Evolutionary conservation across 1,284 basidiomycete species (phyloP), one percentile per base, ranked within the genome.

Genomic region (Trametes polyzona): DNA sequence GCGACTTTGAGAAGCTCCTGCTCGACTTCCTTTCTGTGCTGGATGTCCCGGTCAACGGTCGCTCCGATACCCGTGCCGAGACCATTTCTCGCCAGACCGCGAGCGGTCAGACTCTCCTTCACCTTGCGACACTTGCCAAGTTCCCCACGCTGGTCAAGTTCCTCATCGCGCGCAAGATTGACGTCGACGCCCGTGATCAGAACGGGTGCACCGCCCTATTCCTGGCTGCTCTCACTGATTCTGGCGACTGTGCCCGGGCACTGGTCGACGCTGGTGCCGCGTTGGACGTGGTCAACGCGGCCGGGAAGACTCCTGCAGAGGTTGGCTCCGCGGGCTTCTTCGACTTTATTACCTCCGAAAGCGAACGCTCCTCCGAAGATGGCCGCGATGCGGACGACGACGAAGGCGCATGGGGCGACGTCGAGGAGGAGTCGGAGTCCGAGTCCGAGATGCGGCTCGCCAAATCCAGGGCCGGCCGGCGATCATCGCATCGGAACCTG

Each of bases 121-220:
- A 99, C 72, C 78, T 98, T 32, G 90, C 96, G 0, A 81, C 88
- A 1, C 88, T 93, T 67, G 83, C 95, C 63, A 89, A 90, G 40
- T 94, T 94, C 74, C 77, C 85, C 24, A 77, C 83, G 1, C 81
- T 99, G 14, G 83, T 88, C 10, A 73, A 78, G 35, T 92, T 92
- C 69, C 79, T 99, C 47, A 76, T 97, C 48, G 73, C 78, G 1
- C 88, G 85, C 48, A 87, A 83, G 14, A 87, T 89, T 29, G 92
- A 95, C 65, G 65, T 95, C 43, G 93, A 98, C 70, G 82, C 83
- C 2, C 87, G 93, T 54, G 97, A 99, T 73, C 80, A 83, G 58
- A 97, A 95, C 70, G 96, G 96, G 6, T 95, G 83, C 69, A 98
- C 96, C 0, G 86, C 96, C 0, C 76, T 98, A 33, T 93, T 96